Percentiles rank a stretch among this genome's conserved stretches.
These are phyloP conservation scores for Corylus americana DNA, from an alignment of 306 rosid genomes.

Conservation along the genomic window DNA sequence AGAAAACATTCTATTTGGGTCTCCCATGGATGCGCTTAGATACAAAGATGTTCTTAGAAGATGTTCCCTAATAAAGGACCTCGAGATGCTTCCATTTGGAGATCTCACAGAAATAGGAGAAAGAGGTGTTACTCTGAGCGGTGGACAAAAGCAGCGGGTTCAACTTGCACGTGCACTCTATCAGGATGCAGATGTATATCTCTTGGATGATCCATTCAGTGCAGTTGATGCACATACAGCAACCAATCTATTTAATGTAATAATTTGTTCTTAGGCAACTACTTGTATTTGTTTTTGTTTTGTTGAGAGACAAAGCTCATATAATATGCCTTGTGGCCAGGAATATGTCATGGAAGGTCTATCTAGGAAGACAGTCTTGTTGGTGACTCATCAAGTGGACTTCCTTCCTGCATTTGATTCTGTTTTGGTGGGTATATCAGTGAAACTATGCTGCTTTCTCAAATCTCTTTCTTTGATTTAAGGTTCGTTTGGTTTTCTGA, in stretches of 20 bases:
- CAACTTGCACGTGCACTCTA: slow-evolving; percentile 64
- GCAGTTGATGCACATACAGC: slow-evolving; percentile 71
- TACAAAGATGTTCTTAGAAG: slow-evolving; percentile 48
- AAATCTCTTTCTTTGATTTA: not conserved
- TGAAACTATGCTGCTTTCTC: not conserved
- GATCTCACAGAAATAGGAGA: slow-evolving; percentile 61
- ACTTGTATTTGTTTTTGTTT: not conserved
- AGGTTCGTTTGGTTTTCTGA: too few relatives aligned
- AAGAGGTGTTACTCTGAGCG: slow-evolving; percentile 60
- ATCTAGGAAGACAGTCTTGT: slow-evolving; percentile 45
- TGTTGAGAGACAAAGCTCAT: not conserved
- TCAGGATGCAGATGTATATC: slow-evolving; percentile 52
- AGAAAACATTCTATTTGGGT: slow-evolving; percentile 55
- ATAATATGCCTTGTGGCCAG: slow-evolving; percentile 20
- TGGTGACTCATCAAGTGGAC: slow-evolving; percentile 67
- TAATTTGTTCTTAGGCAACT: not conserved
- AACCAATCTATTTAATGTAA: slow-evolving; percentile 51
- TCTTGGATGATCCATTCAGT: slow-evolving; percentile 70
- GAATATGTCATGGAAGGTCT: slow-evolving; percentile 59
- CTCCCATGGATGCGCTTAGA: slow-evolving; percentile 39
- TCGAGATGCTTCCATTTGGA: slow-evolving; percentile 56
- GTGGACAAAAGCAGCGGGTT: slow-evolving; percentile 53
- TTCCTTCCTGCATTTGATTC: slow-evolving; percentile 54
- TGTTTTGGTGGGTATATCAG: slow-evolving; percentile 33
- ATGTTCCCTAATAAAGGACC: slow-evolving; percentile 53